These are phyloP conservation scores for Rubroboletus pulcherrimus DNA, from an alignment of 768 basidiomycete genomes.

Conservation along the genomic window DNA sequence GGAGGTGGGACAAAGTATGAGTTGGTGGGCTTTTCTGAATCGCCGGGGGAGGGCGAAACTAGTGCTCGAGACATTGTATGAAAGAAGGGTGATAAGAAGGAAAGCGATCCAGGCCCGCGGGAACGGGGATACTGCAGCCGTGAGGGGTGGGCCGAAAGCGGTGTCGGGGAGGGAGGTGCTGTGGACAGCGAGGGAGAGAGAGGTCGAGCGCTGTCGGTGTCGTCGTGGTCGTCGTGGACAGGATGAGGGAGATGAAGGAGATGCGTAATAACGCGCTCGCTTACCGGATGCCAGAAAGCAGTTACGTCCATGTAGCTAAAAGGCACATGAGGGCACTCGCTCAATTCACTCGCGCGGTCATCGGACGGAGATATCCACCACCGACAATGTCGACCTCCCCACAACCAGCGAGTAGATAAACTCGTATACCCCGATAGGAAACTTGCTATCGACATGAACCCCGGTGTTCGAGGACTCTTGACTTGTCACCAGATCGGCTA, in stretches of 20 bases:
- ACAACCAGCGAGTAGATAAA: background rate
- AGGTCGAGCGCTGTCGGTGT: background rate
- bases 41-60: constrained; percentile 15
- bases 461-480: background rate
- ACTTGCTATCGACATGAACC: background rate
- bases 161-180: background rate
- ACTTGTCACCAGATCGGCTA: too few species aligned
- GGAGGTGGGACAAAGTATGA: constrained; percentile 27
- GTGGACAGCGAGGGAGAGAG: background rate
- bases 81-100: background rate
- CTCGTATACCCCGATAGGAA: background rate
- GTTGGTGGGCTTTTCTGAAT: constrained; percentile 17
- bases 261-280: background rate
- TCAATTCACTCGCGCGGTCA: constrained; percentile 10
- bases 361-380: constrained; percentile 7
- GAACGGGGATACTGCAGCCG: background rate
- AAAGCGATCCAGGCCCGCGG: constrained; percentile 1
- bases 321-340: background rate
- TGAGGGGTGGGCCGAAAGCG: background rate
- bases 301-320: background rate
- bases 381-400: background rate
- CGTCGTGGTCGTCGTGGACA: background rate
- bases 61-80: constrained; percentile 18
- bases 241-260: background rate
- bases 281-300: background rate